These are phyloP conservation scores for Colletotrichum karsti DNA, from an alignment of 2,329 filamentous ascomycete genomes.

Conservation along the genomic window DNA sequence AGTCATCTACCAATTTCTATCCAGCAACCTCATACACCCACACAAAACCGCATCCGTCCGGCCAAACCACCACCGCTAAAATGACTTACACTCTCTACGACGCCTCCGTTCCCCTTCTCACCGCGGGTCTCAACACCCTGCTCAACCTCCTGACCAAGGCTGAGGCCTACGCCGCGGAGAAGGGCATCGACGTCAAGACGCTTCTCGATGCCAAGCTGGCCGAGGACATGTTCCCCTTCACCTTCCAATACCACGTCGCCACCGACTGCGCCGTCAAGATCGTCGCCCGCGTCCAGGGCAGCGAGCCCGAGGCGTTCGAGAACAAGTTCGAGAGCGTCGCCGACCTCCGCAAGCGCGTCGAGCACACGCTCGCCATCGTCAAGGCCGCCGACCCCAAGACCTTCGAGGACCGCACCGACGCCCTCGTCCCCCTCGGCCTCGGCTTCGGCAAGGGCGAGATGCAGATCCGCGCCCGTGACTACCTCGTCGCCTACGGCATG, in stretches of 20 bases:
- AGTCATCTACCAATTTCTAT: not conserved
- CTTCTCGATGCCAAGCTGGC: constrained; percentile 33
- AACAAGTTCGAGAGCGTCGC: constrained; percentile 42
- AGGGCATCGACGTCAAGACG: constrained; percentile 12
- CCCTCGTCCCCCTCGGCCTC: constrained; percentile 34
- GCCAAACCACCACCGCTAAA: not conserved
- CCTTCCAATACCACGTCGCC: constrained; percentile 47
- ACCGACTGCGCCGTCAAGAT: constrained; percentile 41
- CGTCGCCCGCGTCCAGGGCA: constrained; percentile 42
- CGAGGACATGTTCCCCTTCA: constrained; percentile 53
- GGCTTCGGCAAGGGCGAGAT: constrained; percentile 33
- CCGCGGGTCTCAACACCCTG: constrained; percentile 22
- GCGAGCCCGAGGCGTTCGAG: constrained; percentile 34
- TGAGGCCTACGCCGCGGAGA: constrained; percentile 13
- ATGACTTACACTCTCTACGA: constrained; percentile 25
- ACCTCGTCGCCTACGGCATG: constrained; percentile 52
- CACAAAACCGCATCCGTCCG: too few species aligned
- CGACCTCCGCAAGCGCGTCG: constrained; percentile 44
- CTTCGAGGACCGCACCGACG: constrained; percentile 34
- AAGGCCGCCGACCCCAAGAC: constrained; percentile 35
- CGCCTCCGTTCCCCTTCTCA: constrained; percentile 19
- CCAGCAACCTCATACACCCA: not conserved
- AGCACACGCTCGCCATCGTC: constrained; percentile 37
- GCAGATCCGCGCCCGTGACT: constrained; percentile 44
- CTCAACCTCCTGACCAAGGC: constrained; percentile 21